Conservation (phyloP, 2,329 filamentous ascomycete species). For the Talaromyces funiculosus region DNA sequence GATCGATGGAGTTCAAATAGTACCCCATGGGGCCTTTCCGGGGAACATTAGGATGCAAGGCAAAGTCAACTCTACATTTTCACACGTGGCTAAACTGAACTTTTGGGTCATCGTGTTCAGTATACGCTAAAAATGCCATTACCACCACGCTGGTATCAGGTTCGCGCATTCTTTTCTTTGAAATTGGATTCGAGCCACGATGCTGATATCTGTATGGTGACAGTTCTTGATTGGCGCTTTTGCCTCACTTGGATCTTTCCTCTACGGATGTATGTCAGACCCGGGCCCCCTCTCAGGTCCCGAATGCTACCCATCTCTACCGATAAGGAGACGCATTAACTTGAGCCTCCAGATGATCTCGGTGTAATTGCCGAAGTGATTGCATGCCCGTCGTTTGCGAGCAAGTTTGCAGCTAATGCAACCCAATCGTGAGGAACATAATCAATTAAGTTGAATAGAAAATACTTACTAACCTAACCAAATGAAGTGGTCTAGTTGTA, state of each 20-base stretch:
- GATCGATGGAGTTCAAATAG: background rate
- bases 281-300: background rate
- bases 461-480: background rate
- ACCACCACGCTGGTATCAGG: slow-evolving; percentile 55
- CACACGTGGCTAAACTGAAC: background rate
- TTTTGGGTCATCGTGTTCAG: background rate
- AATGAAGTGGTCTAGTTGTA: slow-evolving; percentile 60
- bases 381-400: slow-evolving; percentile 31
- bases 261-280: slow-evolving; percentile 47
- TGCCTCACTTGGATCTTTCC: slow-evolving; percentile 53
- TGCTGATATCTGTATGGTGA: slow-evolving; percentile 9
- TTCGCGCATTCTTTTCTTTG: slow-evolving; percentile 20
- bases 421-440: slow-evolving; percentile 26
- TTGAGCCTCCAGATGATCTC: slow-evolving; percentile 41
- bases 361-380: slow-evolving; percentile 57
- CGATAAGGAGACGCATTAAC: background rate
- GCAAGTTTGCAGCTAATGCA: slow-evolving; percentile 27
- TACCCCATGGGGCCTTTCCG: background rate
- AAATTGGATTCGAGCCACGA: background rate
- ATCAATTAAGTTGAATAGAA: background rate
- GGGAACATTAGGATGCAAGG: slow-evolving; percentile 17
- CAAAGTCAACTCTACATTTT: background rate
- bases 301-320: background rate
- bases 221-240: slow-evolving; percentile 56
- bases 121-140: slow-evolving; percentile 42